These are phyloP conservation scores for Chaetoceros tenuissimus DNA, from an alignment of 108 stramenopile genomes.

Conservation along the genomic window DNA sequence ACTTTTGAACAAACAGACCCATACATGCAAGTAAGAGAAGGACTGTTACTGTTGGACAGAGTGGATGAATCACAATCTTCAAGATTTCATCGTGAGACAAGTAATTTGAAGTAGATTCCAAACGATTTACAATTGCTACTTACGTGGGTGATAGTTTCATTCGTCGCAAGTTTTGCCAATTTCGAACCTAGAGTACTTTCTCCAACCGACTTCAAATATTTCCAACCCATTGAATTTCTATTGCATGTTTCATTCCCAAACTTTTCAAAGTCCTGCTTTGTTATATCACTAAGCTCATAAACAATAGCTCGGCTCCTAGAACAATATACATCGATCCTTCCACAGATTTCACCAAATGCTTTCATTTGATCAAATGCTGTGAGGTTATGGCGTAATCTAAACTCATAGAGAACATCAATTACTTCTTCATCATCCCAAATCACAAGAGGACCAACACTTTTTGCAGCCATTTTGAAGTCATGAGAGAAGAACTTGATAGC, in stretches of 20 bases:
- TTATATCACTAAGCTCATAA: conserved; percentile 23
- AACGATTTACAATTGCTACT: too few relatives aligned
- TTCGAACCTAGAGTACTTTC: conserved; percentile 19
- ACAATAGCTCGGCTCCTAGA: conserved; percentile 24
- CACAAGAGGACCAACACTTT: conserved; percentile 13
- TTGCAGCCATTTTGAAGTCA: conserved; percentile 28
- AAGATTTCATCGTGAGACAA: too few relatives aligned
- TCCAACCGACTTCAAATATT: conserved; percentile 25
- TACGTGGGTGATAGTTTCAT: too few relatives aligned
- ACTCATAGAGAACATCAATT: conserved; percentile 30
- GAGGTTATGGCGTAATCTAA: conserved; percentile 20
- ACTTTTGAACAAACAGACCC: too few relatives aligned
- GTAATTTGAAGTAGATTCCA: too few relatives aligned
- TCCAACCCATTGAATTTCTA: conserved; percentile 29
- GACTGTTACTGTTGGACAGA: too few relatives aligned
- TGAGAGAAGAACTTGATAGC: conserved; percentile 22
- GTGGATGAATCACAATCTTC: too few relatives aligned
- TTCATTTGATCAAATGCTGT: conserved; percentile 20
- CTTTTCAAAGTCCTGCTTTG: conserved; percentile 37
- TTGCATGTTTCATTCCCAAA: conserved; percentile 40
- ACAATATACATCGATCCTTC: conserved; percentile 21
- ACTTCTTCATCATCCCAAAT: conserved; percentile 39
- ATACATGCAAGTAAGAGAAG: too few relatives aligned
- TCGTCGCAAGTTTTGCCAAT: too few relatives aligned
- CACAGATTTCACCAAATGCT: conserved; percentile 33